phyloP scores from a whole-genome alignment of 2,329 filamentous ascomycete genomes.

The Hawksworthiomyces lignivorus region DNA sequence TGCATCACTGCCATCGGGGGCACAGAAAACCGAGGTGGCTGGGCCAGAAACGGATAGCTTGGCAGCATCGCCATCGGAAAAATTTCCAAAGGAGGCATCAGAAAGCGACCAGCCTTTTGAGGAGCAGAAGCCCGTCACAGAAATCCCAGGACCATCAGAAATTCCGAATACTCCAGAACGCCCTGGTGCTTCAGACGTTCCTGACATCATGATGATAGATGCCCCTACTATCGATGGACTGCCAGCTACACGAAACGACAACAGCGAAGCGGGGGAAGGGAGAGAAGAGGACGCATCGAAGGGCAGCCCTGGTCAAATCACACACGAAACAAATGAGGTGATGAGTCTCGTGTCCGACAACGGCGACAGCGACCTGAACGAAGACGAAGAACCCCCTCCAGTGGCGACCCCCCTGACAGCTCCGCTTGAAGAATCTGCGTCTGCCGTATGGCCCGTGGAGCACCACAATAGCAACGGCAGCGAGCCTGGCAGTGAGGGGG shows the following conservation, averaged over 20 bases:
- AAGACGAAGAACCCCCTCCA: slow-evolving; percentile 11
- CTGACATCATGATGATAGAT: slow-evolving; percentile 10
- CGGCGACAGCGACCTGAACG: slow-evolving; percentile 15
- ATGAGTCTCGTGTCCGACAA: slow-evolving; percentile 17
- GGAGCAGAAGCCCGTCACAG: background rate
- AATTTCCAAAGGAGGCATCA: too few species aligned
- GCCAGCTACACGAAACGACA: background rate
- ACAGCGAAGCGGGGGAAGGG: background rate
- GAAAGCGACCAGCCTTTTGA: too few species aligned
- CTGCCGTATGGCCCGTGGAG: slow-evolving; percentile 9
- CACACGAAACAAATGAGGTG: slow-evolving; percentile 9
- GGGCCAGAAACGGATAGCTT: too few species aligned
- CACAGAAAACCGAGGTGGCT: too few species aligned
- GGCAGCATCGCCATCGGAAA: too few species aligned
- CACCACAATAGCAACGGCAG: slow-evolving; percentile 9
- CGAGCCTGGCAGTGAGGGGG: slow-evolving; percentile 1
- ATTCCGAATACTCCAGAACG: too few species aligned
- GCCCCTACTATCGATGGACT: background rate
- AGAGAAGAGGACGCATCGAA: background rate
- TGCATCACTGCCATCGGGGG: too few species aligned
- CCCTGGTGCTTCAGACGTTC: background rate
- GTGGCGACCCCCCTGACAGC: slow-evolving; percentile 12
- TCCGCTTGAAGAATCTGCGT: slow-evolving; percentile 3
- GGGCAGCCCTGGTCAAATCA: background rate
- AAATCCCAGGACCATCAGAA: too few species aligned